Evolutionary conservation across 163 green algal species (phyloP).

Genomic region (Scenedesmus sp.): DNA sequence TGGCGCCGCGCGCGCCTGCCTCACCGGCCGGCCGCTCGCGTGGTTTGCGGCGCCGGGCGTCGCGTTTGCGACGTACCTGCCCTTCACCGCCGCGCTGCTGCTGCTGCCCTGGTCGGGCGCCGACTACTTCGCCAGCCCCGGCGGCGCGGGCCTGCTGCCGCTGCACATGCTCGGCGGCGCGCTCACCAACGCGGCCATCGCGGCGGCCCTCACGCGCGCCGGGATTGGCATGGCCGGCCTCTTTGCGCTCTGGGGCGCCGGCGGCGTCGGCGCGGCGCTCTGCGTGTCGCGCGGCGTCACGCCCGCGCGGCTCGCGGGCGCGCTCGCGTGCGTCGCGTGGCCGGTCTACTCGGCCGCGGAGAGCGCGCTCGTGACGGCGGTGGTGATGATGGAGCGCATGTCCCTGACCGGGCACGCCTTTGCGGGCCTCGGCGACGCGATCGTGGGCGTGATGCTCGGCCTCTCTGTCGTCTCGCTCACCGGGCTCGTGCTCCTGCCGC

Average conservation of each 20-base stretch:
- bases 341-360: neutral
- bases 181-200: slow-evolving; percentile 12
- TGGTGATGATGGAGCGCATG: slow-evolving; percentile 18
- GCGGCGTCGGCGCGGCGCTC: neutral
- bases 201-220: slow-evolving; percentile 11
- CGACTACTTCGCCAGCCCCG: neutral
- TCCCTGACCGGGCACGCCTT: slow-evolving; percentile 30
- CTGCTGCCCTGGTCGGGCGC: slow-evolving; percentile 14
- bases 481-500: slow-evolving; percentile 11
- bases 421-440: slow-evolving; percentile 21
- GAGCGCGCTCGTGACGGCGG: neutral
- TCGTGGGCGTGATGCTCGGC: slow-evolving; percentile 24
- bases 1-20: slow-evolving; percentile 45
- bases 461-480: neutral
- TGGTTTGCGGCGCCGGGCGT: slow-evolving; percentile 30
- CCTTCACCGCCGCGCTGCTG: slow-evolving; percentile 7
- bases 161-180: slow-evolving; percentile 27
- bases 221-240: slow-evolving; percentile 10
- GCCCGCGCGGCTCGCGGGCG: neutral
- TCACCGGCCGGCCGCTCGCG: slow-evolving; percentile 32
- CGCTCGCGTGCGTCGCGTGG: neutral
- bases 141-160: slow-evolving; percentile 11
- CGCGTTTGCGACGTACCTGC: slow-evolving; percentile 3
- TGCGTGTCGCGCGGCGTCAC: neutral
- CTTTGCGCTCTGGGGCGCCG: slow-evolving; percentile 36